Evolutionary conservation across 257 asterid genomes (phyloP), one percentile per base, ranked within the genome.

Genomic region (Apocynum venetum): DNA sequence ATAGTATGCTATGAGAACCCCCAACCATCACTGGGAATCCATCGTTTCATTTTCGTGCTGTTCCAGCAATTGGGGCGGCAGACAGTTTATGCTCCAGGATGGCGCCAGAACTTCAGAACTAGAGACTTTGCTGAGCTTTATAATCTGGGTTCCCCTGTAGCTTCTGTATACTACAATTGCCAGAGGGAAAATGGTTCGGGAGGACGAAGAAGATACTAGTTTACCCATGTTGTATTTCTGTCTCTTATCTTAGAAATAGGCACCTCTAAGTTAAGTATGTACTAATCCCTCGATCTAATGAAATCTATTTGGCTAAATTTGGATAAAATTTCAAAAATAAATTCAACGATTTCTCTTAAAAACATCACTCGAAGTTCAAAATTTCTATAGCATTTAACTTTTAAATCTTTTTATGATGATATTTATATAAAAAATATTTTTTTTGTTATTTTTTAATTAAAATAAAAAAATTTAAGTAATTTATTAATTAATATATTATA

Each of bases 21-120:
- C 0, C 40, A 80, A 55, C 93, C 96, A 70, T 60, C 85, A n/a
- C 78, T 86, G 87, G 96, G 96, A 53, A 89, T 90, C 76, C 96
- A 90, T 76, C 89, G 96, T 17, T 67, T 89, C 2, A 85, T 86
- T 3, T 61, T 87, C 67, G 88, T 78, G 76, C 72, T 89, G 17
- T 89, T 87, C 79, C 83, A 78, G 57, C 96, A 90, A 64, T 25
- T 40, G 36, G 83, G 87, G 55, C 74, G 90, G 79, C 84, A 76
- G 61, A 81, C 78, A 6, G 77, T 82, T 69, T 53, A 19, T 25
- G 82, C 91, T 4, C 96, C 96, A 1, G 77, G 75, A 63, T 68
- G 84, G 87, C 90, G 93, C 73, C 87, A 84, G 75, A 87, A 86
- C 77, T 90, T 90, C 77, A 87, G 77, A 73, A 79, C 81, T 15